These are phyloP conservation scores for Porphyra umbilicalis DNA, from an alignment of 31 red algal species.

Conservation along the genomic window DNA sequence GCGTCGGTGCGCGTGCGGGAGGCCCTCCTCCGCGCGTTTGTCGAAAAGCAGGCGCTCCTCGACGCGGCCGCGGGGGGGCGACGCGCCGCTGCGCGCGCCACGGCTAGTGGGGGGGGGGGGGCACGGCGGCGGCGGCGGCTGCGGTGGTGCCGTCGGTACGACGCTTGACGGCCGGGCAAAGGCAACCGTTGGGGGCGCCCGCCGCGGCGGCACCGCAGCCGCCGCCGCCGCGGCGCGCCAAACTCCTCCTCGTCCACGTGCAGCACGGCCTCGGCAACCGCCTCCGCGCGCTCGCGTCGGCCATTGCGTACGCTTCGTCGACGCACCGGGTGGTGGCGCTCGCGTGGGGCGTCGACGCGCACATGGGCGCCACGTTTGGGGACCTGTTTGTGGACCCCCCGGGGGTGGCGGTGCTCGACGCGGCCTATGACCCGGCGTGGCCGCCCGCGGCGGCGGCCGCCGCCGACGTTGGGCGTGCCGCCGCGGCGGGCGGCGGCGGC, in stretches of 20 bases:
- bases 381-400: slow-evolving; percentile 34
- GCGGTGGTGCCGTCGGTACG: background rate
- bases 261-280: slow-evolving; percentile 75
- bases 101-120: background rate
- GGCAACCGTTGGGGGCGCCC: no score
- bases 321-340: slow-evolving; percentile 29
- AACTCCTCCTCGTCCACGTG: slow-evolving; percentile 42
- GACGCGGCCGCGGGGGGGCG: background rate
- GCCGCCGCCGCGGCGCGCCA: background rate
- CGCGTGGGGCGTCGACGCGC: slow-evolving; percentile 48
- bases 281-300: slow-evolving; percentile 52
- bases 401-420: slow-evolving; percentile 19
- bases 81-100: no score
- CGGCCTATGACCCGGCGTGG: slow-evolving; percentile 24
- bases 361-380: slow-evolving; percentile 34
- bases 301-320: slow-evolving; percentile 31
- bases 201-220: background rate
- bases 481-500: background rate
- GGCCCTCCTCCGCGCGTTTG: background rate
- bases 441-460: background rate
- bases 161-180: no score
- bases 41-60: background rate
- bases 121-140: background rate
- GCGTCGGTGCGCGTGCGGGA: background rate
- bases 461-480: background rate